A percentile compares a stretch with the other conserved stretches of the same genome.
These are phyloP conservation scores for Backusella liffmaniae DNA, from an alignment of 192 early-diverging fungal genomes.

Conservation along the genomic window DNA sequence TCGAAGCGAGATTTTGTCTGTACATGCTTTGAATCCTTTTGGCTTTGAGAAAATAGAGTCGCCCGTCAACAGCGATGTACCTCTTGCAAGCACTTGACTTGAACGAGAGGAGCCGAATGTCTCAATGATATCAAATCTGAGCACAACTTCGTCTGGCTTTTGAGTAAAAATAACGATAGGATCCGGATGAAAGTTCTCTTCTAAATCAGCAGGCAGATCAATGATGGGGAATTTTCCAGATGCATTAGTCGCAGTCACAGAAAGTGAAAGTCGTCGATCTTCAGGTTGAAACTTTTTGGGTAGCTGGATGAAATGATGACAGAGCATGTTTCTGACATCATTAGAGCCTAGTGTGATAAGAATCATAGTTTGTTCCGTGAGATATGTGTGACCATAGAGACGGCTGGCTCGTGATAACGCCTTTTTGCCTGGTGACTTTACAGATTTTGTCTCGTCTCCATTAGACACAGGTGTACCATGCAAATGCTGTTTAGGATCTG, in stretches of 20 bases:
- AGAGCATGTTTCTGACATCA: conserved; percentile 44
- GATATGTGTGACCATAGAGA: conserved; percentile 60
- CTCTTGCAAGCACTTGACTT: conserved; percentile 50
- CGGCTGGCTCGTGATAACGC: conserved; percentile 40
- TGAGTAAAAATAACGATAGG: conserved; percentile 56
- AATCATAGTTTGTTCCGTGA: conserved; percentile 59
- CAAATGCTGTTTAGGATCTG: not conserved
- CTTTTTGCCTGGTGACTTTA: not conserved
- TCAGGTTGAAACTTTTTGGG: conserved; percentile 39
- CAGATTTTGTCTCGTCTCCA: not conserved
- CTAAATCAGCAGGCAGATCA: conserved; percentile 51
- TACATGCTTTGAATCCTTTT: conserved; percentile 18
- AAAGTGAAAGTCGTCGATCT: conserved; percentile 45
- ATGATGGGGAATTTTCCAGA: conserved; percentile 52
- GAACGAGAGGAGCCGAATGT: conserved; percentile 47
- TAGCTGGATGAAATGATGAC: conserved; percentile 25
- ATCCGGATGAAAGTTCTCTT: conserved; percentile 40
- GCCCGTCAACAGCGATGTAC: conserved; percentile 51
- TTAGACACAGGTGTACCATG: not conserved
- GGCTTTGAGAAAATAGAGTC: conserved; percentile 40
- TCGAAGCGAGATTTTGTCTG: conserved; percentile 44
- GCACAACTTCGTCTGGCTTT: conserved; percentile 45
- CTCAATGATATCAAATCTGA: conserved; percentile 59
- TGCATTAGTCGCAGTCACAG: conserved; percentile 56
- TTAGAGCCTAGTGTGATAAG: conserved; percentile 60